Evolutionary conservation across 768 basidiomycete species (phyloP).

Genomic region (Agrocybe praecox): DNA sequence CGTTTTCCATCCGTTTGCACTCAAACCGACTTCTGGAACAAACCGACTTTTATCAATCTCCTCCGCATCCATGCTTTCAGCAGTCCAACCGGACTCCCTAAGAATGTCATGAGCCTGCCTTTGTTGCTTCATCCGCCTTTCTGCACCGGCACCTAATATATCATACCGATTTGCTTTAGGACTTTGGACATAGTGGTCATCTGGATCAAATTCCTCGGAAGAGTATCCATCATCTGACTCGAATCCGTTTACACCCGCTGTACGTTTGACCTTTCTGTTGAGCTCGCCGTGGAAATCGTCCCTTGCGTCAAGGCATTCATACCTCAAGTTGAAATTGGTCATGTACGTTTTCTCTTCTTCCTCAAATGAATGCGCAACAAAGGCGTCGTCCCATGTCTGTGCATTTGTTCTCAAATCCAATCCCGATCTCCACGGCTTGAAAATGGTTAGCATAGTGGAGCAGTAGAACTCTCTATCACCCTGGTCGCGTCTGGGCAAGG

Average conservation of each 20-base stretch:
- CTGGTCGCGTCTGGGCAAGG: constrained; percentile 27
- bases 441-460: constrained; percentile 29
- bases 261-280: neutral
- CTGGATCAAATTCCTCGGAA: neutral
- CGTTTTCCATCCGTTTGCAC: too few species aligned
- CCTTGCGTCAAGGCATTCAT: constrained; percentile 36
- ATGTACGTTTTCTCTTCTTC: constrained; percentile 18
- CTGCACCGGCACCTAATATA: too few species aligned
- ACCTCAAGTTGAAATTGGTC: constrained; percentile 28
- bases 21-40: too few species aligned
- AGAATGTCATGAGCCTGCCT: too few species aligned
- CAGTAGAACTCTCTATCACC: constrained; percentile 32
- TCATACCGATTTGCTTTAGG: too few species aligned
- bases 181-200: neutral
- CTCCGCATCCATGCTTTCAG: neutral
- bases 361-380: constrained; percentile 14
- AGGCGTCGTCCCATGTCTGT: constrained; percentile 27
- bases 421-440: constrained; percentile 30
- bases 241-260: neutral
- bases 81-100: too few species aligned
- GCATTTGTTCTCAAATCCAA: constrained; percentile 17
- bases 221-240: neutral
- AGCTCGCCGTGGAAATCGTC: constrained; percentile 26
- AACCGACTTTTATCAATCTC: neutral
- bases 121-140: too few species aligned